Evolutionary conservation across 768 basidiomycete species (phyloP), one percentile per base, ranked within the genome.

Genomic region (Macrocybe gigantea): DNA sequence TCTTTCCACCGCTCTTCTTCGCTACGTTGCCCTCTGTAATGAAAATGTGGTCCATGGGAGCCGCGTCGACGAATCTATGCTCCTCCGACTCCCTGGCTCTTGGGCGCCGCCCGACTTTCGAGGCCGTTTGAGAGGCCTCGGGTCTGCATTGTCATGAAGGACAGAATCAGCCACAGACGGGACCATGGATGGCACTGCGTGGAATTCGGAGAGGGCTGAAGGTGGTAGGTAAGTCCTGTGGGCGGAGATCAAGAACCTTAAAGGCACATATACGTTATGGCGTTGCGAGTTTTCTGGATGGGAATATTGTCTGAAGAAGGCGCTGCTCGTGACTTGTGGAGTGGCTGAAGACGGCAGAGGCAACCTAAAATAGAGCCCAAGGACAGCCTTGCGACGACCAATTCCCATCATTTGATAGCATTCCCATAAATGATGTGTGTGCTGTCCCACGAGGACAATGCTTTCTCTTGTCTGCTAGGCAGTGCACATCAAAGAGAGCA

Each of bases 31-130:
- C 71, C 53, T 78, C 76, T 42, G 73, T 61, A 48, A 78, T 77
- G 60, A 78, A 77, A 33, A 77, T 73, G 53, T 75, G 75, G 63
- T 74, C 73, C 33, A 74, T 57, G 6, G 69, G 69, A 5, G 61
- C 62, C 33, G 61, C 54, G 36, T 60, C 58, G 37, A 56, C 52
- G 33, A 56, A 58, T 33, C 51, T 52, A 32, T 58, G 60, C 33
- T 62, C 62, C 48, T 69, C 65, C 11, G 55, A 49, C 30, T 53
- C 53, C 42, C 51, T 41, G 30, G 58, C 52, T 44, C 38, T 51
- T 33, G 44, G 22, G 22, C 22, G 44, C 44, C 49, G 46, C 49
- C 50, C 45, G 61, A 53, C 54, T 75, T 75, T 39, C 78, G 64
- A 49, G 72, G 59, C 39, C 78, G 70, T 64, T 80, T 80, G 57